Percentiles rank a stretch among this genome's conserved stretches.
Conservation (phyloP, 495 filamentous ascomycete species). For the Lichina pygmaea region DNA sequence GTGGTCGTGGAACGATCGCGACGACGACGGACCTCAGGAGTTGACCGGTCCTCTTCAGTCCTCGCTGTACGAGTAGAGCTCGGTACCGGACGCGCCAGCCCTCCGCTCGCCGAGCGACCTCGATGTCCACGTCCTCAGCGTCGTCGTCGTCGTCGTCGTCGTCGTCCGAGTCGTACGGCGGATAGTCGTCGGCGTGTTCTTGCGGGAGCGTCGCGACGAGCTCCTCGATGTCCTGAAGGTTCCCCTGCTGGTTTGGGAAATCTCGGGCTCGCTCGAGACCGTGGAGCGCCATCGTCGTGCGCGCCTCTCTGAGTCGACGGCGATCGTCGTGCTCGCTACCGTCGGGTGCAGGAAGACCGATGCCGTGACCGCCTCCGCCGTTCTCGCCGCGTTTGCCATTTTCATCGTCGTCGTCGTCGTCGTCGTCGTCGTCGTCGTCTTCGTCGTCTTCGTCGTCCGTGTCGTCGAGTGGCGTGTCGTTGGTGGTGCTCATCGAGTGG, state of each 20-base stretch:
- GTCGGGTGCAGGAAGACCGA: not conserved
- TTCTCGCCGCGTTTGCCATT: slow-evolving; percentile 7
- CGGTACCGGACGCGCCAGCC: slow-evolving; percentile 34
- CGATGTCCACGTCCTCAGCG: slow-evolving; percentile 34
- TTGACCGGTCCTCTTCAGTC: slow-evolving; percentile 14
- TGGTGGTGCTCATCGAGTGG: slow-evolving; percentile 49
- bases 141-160: slow-evolving; percentile 31
- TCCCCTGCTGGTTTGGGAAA: slow-evolving; percentile 14
- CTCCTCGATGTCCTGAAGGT: slow-evolving; percentile 49
- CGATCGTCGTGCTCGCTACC: slow-evolving; percentile 9
- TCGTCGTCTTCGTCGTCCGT: slow-evolving; percentile 36
- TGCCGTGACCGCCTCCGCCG: slow-evolving; percentile 4
- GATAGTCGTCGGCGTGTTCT: slow-evolving; percentile 38
- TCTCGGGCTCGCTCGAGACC: slow-evolving; percentile 8
- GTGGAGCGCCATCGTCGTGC: slow-evolving; percentile 19
- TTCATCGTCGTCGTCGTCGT: slow-evolving; percentile 27
- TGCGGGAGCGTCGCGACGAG: slow-evolving; percentile 34
- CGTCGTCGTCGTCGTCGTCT: slow-evolving; percentile 17
- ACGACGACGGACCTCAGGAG: slow-evolving; percentile 19
- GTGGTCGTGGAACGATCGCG: slow-evolving; percentile 23
- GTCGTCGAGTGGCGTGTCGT: slow-evolving; percentile 40
- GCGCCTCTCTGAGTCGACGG: slow-evolving; percentile 17
- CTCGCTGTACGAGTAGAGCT: slow-evolving; percentile 23
- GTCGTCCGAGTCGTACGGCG: slow-evolving; percentile 66
- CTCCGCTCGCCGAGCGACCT: slow-evolving; percentile 44